phyloP scores from a whole-genome alignment of 139 green algal genomes.

The Micromonas pusilla region DNA sequence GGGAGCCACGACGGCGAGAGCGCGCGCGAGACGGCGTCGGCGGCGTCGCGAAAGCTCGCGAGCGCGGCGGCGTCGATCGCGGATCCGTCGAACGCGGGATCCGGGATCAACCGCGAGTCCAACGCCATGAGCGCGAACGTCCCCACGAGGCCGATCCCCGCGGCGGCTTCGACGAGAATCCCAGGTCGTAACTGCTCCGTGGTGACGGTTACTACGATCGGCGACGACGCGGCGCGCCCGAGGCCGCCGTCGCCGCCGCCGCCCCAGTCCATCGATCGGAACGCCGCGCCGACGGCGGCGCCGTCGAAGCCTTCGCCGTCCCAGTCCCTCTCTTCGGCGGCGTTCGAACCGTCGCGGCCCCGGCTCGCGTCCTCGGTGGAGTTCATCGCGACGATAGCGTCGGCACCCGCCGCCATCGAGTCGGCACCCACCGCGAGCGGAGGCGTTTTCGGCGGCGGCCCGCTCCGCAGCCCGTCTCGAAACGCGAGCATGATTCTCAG shows the following conservation, averaged over 20 bases:
- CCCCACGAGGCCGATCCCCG: background rate
- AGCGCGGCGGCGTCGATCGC: background rate
- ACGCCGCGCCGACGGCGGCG: background rate
- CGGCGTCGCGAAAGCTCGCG: background rate
- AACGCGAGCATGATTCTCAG: conserved; percentile 20
- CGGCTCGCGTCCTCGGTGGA: too few relatives aligned
- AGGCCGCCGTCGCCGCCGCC: background rate
- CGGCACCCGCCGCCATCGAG: too few relatives aligned
- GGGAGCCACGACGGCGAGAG: background rate
- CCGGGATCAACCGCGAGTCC: background rate
- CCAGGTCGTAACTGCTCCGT: background rate
- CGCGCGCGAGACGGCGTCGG: background rate
- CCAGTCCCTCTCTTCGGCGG: background rate
- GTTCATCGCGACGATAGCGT: too few relatives aligned
- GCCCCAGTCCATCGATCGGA: background rate
- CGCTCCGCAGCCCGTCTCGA: background rate
- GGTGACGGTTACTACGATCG: background rate
- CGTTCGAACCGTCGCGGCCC: too few relatives aligned
- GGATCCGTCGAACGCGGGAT: background rate
- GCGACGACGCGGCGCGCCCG: background rate
- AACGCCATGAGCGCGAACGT: conserved; percentile 8
- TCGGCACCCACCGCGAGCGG: too few relatives aligned
- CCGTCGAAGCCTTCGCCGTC: background rate
- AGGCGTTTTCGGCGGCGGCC: background rate
- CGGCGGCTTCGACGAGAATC: conserved; percentile 1